Conservation (phyloP, 2,329 filamentous ascomycete genomes). For the Aspergillus pseudonomiae region DNA sequence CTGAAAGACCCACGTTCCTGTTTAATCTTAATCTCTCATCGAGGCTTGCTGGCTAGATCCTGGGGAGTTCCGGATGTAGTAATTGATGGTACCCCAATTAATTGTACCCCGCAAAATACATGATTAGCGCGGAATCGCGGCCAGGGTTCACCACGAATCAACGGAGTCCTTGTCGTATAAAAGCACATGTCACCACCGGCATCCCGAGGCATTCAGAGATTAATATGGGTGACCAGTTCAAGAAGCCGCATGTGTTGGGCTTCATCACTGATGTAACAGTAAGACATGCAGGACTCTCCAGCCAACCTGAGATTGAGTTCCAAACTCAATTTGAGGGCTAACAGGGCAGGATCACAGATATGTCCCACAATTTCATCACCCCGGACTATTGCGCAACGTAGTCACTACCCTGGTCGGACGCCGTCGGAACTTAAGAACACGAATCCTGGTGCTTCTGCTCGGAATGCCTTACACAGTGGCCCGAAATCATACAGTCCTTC, state of each 20-base stretch:
- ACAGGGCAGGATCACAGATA: neutral
- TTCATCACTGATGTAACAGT: neutral
- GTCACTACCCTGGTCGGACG: neutral
- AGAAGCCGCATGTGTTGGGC: neutral
- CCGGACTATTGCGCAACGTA: neutral
- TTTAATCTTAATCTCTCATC: neutral
- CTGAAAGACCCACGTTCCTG: neutral
- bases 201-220: neutral
- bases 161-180: neutral
- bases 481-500: neutral
- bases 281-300: neutral
- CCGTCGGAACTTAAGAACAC: neutral
- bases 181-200: slow-evolving; percentile 1
- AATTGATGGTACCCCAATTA: neutral
- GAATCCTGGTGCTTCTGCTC: neutral
- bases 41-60: neutral
- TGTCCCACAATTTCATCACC: neutral
- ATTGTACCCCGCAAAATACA: slow-evolving; percentile 9
- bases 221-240: neutral
- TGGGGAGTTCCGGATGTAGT: neutral
- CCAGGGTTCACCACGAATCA: neutral
- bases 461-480: neutral
- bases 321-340: neutral
- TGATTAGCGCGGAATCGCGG: neutral
- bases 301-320: neutral